phyloP scores from a whole-genome alignment of 2,329 filamentous ascomycete genomes.

The Didymella sp. region DNA sequence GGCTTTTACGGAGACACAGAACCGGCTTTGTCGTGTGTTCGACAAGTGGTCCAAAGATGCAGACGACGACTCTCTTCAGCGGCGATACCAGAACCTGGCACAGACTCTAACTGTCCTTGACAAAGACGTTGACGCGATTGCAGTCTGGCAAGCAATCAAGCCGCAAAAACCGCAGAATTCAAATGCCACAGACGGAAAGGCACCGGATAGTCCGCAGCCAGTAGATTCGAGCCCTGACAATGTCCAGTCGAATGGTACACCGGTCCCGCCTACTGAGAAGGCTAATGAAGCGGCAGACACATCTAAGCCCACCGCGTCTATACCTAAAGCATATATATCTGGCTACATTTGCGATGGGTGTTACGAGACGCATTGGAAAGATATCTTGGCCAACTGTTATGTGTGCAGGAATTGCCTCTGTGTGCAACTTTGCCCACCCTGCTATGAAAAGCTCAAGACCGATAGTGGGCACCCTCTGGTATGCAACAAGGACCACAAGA shows the following conservation, averaged over 20 bases:
- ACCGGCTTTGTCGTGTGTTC: neutral
- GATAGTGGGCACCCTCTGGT: constrained; percentile 1
- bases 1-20: neutral
- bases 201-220: neutral
- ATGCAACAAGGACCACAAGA: constrained; percentile 19
- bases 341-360: neutral
- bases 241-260: neutral
- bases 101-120: constrained; percentile 16
- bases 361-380: neutral
- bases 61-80: constrained; percentile 4
- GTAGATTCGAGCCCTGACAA: neutral
- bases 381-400: constrained; percentile 12
- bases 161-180: neutral
- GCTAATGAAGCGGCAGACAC: neutral
- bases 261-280: neutral
- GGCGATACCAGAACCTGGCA: constrained; percentile 15
- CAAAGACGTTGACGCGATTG: constrained; percentile 14
- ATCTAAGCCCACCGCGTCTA: neutral
- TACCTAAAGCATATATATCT: neutral
- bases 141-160: constrained; percentile 17
- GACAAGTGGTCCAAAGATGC: neutral
- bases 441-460: constrained; percentile 15
- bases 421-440: constrained; percentile 16
- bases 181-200: neutral
- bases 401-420: constrained; percentile 19